A percentile compares a stretch with the other conserved stretches of the same genome.
These are phyloP conservation scores for Globisporangium alternatum DNA, from an alignment of 352 stramenopile species.

Conservation along the genomic window DNA sequence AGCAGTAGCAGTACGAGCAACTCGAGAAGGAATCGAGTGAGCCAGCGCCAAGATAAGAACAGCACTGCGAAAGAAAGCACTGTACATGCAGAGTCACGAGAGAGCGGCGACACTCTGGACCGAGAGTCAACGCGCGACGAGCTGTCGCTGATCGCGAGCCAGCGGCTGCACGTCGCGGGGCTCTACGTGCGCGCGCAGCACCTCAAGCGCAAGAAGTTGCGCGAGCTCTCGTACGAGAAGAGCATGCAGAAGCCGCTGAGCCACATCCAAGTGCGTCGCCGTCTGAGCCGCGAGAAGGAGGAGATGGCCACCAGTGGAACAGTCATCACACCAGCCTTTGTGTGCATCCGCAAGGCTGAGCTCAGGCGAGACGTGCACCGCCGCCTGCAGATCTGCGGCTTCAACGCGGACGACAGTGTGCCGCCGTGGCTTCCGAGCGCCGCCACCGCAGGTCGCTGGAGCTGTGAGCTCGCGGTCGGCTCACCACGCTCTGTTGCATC, in stretches of 20 bases:
- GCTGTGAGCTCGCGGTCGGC: constrained; percentile 15
- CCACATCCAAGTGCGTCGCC: constrained; percentile 13
- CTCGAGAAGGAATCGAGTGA: neutral
- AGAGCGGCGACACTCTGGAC: neutral
- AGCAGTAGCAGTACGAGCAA: neutral
- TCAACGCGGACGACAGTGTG: constrained; percentile 17
- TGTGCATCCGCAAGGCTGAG: constrained; percentile 11
- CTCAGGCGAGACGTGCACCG: constrained; percentile 1
- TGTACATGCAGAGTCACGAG: neutral
- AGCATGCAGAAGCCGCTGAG: constrained; percentile 11
- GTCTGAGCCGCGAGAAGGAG: constrained; percentile 2
- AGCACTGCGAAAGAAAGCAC: neutral
- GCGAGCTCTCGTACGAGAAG: constrained; percentile 1
- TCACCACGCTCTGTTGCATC: neutral
- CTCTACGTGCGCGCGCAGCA: constrained; percentile 8
- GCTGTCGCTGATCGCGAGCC: constrained; percentile 11
- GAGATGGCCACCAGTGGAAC: neutral
- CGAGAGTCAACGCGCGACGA: neutral
- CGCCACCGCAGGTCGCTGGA: constrained; percentile 10
- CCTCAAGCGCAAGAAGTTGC: constrained; percentile 4
- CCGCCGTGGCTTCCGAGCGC: constrained; percentile 13
- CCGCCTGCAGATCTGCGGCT: constrained; percentile 8
- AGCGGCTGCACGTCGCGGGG: constrained; percentile 9
- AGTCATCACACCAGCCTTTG: constrained; percentile 4
- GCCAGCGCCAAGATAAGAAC: neutral